Evolutionary conservation across 2,329 filamentous ascomycete species (phyloP).

Genomic region (Colletotrichum navitas): DNA sequence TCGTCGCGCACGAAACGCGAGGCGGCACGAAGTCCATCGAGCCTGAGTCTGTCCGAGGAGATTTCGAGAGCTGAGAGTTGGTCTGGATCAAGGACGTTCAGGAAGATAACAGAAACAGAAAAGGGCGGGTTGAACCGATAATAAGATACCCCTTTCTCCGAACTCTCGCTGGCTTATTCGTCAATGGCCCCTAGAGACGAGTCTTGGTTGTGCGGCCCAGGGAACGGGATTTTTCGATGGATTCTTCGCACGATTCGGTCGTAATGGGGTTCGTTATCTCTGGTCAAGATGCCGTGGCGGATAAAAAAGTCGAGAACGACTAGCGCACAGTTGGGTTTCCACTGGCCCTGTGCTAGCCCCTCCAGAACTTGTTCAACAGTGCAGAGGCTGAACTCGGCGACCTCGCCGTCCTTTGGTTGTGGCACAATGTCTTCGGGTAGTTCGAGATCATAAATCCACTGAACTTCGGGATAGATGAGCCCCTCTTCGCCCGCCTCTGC

Average conservation of each 20-base stretch:
- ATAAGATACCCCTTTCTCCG: slow-evolving; percentile 6
- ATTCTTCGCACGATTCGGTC: slow-evolving; percentile 80
- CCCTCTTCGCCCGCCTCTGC: slow-evolving; percentile 83
- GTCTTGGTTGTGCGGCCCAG: slow-evolving; percentile 67
- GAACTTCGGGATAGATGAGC: slow-evolving; percentile 88
- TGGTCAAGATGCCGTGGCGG: slow-evolving; percentile 83
- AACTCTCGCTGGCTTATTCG: slow-evolving; percentile 7
- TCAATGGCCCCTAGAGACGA: slow-evolving; percentile 22
- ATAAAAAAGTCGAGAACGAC: slow-evolving; percentile 92
- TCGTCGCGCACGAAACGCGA: background rate
- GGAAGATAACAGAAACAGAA: background rate
- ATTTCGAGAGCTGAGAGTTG: background rate
- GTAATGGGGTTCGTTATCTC: slow-evolving; percentile 83
- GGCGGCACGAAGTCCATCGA: background rate
- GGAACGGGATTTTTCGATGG: slow-evolving; percentile 86
- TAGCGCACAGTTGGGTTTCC: slow-evolving; percentile 93
- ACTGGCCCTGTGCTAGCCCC: slow-evolving; percentile 78
- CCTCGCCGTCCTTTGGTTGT: slow-evolving; percentile 87
- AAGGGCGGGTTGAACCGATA: background rate
- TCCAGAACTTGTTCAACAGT: slow-evolving; percentile 80
- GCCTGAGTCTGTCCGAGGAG: background rate
- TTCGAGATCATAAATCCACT: slow-evolving; percentile 92
- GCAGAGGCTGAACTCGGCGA: slow-evolving; percentile 85
- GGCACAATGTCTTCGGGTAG: slow-evolving; percentile 77
- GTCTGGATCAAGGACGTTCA: slow-evolving; percentile 1